Percentiles rank a stretch among this genome's conserved stretches.
Conservation (phyloP, 148 eudicot genomes). For the Limonium bicolor region DNA sequence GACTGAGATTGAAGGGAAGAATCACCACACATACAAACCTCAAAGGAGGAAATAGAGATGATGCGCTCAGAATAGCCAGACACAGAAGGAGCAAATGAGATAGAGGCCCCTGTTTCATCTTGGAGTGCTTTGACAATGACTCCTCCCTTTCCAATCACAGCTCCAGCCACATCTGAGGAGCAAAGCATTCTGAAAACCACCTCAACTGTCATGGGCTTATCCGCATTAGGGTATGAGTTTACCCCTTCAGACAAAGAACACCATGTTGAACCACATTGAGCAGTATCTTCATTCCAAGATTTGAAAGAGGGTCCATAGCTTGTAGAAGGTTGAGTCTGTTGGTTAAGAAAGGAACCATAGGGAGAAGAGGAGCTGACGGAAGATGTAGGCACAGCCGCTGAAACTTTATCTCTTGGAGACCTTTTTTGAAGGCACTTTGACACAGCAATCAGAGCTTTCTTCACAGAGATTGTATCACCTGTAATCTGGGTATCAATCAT, state of each 20-base stretch:
- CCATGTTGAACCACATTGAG: not conserved
- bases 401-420: constrained; percentile 7
- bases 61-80: constrained; percentile 22
- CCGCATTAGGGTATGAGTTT: constrained; percentile 3
- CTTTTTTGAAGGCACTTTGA: constrained; percentile 23
- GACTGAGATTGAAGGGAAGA: too few relatives aligned
- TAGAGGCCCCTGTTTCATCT: constrained; percentile 33
- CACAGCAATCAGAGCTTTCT: constrained; percentile 29
- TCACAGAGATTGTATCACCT: constrained; percentile 27
- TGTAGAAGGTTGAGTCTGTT: not conserved
- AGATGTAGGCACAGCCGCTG: constrained; percentile 1
- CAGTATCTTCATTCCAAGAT: constrained; percentile 1
- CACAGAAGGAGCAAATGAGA: constrained; percentile 16
- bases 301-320: not conserved
- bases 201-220: constrained; percentile 9
- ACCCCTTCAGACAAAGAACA: constrained; percentile 6
- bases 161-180: constrained; percentile 23
- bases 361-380: constrained; percentile 5
- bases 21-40: constrained; percentile 32
- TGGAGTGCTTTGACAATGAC: constrained; percentile 22
- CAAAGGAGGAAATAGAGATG: constrained; percentile 25
- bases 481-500: constrained; percentile 18
- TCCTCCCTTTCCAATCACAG: constrained; percentile 33
- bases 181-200: constrained; percentile 35
- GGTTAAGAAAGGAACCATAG: constrained; percentile 1